Evolutionary conservation across 176 grass and related monocot genomes (phyloP).

Genomic region (Thinopyrum elongatum): DNA sequence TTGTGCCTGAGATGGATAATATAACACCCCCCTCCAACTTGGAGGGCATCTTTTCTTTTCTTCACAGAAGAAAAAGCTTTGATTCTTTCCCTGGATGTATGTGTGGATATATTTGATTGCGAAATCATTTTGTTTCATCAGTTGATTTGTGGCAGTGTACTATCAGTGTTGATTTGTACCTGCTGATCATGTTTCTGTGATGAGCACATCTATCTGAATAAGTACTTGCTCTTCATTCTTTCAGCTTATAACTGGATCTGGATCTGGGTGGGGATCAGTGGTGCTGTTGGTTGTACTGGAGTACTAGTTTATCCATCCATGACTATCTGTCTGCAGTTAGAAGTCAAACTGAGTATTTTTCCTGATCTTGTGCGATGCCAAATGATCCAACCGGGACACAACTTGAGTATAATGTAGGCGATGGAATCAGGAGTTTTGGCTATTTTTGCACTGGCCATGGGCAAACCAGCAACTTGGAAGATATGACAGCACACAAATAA

Average conservation of each 20-base stretch:
- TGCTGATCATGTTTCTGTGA: too few relatives aligned
- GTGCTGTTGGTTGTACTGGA: not conserved
- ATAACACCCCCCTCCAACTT: slow-evolving; percentile 7
- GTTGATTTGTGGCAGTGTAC: too few relatives aligned
- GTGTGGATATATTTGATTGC: too few relatives aligned
- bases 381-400: not conserved
- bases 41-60: slow-evolving; percentile 9
- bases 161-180: too few relatives aligned
- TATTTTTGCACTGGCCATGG: not conserved
- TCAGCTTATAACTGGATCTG: too few relatives aligned
- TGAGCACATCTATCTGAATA: too few relatives aligned
- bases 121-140: too few relatives aligned
- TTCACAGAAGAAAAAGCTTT: not conserved
- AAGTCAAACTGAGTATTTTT: not conserved
- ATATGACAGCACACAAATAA: not conserved
- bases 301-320: too few relatives aligned
- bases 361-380: not conserved
- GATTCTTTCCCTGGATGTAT: too few relatives aligned
- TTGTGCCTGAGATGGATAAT: slow-evolving; percentile 25
- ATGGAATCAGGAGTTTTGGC: not conserved
- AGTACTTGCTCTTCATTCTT: not conserved
- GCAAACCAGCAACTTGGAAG: not conserved
- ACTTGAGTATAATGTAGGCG: not conserved
- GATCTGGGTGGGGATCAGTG: too few relatives aligned
- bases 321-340: too few relatives aligned